These are phyloP conservation scores for Macrophomina phaseolina DNA, from an alignment of 2,329 filamentous ascomycete species.

Conservation along the genomic window DNA sequence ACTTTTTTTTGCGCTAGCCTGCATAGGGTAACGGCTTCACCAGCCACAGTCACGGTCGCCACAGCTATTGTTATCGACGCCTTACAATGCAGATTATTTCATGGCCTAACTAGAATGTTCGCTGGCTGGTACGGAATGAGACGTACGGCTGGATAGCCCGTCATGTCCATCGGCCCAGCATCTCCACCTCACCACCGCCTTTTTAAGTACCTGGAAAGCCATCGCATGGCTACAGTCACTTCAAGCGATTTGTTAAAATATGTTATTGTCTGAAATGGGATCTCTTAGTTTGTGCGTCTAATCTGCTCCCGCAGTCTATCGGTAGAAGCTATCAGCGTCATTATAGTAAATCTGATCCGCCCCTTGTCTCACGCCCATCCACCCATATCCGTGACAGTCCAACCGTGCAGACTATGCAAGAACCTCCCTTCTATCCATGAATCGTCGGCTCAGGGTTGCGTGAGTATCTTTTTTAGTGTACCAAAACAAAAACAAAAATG, in stretches of 20 bases:
- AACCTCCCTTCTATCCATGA: constrained; percentile 9
- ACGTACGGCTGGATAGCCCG: too few species aligned
- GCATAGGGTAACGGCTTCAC: constrained; percentile 1
- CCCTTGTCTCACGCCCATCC: constrained; percentile 4
- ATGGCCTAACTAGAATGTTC: too few species aligned
- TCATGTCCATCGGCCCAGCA: too few species aligned
- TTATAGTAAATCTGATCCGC: constrained; percentile 3
- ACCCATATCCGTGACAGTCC: constrained; percentile 11
- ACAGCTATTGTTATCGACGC: background rate
- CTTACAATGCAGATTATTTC: too few species aligned
- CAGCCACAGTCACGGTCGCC: background rate
- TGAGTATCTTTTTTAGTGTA: constrained; percentile 17
- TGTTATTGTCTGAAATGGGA: background rate
- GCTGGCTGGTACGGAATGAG: too few species aligned
- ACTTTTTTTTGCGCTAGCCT: constrained; percentile 14
- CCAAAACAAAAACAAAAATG: background rate
- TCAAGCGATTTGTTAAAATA: background rate
- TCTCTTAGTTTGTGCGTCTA: constrained; percentile 16
- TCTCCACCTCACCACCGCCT: too few species aligned
- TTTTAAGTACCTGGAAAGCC: too few species aligned
- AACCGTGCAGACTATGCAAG: constrained; percentile 17
- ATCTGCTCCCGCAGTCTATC: constrained; percentile 13
- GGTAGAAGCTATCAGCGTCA: constrained; percentile 19
- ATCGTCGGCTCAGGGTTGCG: constrained; percentile 2
- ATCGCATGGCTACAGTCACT: background rate